Evolutionary conservation across 2,329 filamentous ascomycete species (phyloP), one percentile per base, ranked within the genome.

Genomic region (Pestalotiopsis sp.): DNA sequence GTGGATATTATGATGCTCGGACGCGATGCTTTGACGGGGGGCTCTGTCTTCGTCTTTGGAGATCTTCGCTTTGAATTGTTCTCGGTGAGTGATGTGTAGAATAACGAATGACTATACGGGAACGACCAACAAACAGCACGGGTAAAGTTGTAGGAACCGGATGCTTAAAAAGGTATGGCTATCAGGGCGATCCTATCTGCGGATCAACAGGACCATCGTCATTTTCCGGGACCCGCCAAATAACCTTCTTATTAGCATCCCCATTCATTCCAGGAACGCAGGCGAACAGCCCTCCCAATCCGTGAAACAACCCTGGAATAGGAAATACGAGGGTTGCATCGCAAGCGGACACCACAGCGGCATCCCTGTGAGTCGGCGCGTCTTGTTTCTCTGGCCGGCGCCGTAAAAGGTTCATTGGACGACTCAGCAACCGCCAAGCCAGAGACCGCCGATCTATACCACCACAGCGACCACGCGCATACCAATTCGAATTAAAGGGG

Each of bases 301-400:
- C 63, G 31, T 58, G 25, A n/a, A 36, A 9, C 31, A 13, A 13
- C 63, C 63, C 63, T 66, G 41, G 41, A 66, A 56, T 66, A 66
- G 63, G 63, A 66, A 52, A 66, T 66, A 66, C 63, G 63, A 66
- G 63, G 45, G 63, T 66, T 25, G 49, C 63, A 56, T 66, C 39
- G 31, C 65, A 36, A 61, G n/a, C 65, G 65, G 36, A 67, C 27
- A 45, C 17, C 14, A 41, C 65, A 59, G 31, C 52, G 31, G 17
- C 52, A 59, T 38, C 65, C 65, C 65, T 67, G 52, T 41, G 20
- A 23, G n/a, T 39, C 27, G 7, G 41, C 64, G 17, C 13, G 13
- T 56, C 61, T 66, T 56, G 41, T 66, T 31, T 23, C 45, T 56
- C 57, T 45, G 14, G 13, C 20, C 63, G 63, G n/a, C 20, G 45